Evolutionary conservation across 805 yeast species (phyloP).

Genomic region (Candida loeiensis): DNA sequence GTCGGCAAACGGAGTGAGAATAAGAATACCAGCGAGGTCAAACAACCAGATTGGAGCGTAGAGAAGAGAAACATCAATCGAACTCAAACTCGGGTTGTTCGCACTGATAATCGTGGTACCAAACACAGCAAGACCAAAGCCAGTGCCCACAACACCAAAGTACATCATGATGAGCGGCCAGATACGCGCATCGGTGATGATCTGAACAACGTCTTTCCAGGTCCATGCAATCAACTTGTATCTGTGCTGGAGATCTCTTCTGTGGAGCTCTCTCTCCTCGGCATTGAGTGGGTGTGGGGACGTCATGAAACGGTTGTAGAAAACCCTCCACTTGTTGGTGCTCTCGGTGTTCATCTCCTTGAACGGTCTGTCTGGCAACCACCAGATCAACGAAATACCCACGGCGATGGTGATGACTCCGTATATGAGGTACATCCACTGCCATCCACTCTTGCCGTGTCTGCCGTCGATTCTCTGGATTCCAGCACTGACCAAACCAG

Average conservation of each 20-base stretch:
- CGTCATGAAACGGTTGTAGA: conserved; percentile 25
- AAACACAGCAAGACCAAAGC: conserved; percentile 79
- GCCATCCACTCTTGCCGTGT: conserved; percentile 76
- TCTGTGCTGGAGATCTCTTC: conserved; percentile 54
- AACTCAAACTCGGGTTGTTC: conserved; percentile 58
- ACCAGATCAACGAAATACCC: conserved; percentile 67
- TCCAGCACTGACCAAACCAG: conserved; percentile 84
- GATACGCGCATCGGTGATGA: conserved; percentile 59
- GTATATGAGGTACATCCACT: conserved; percentile 78
- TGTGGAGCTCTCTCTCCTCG: conserved; percentile 54
- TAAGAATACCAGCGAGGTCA: conserved; percentile 70
- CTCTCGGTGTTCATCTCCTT: conserved; percentile 6
- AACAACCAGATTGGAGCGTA: conserved; percentile 91
- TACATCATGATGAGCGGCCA: conserved; percentile 87
- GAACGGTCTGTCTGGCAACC: conserved; percentile 81
- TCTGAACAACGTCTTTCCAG: conserved; percentile 50
- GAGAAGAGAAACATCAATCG: conserved; percentile 68
- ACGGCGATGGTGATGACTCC: conserved; percentile 65
- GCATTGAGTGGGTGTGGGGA: conserved; percentile 48
- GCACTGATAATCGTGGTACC: conserved; percentile 73
- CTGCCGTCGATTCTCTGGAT: conserved; percentile 77
- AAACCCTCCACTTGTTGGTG: conserved; percentile 15
- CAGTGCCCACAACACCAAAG: conserved; percentile 92
- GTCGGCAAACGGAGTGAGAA: conserved; percentile 80
- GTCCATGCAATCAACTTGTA: conserved; percentile 52